These are phyloP conservation scores for Quercus phellos DNA, from an alignment of 331 rosid genomes.

Conservation along the genomic window DNA sequence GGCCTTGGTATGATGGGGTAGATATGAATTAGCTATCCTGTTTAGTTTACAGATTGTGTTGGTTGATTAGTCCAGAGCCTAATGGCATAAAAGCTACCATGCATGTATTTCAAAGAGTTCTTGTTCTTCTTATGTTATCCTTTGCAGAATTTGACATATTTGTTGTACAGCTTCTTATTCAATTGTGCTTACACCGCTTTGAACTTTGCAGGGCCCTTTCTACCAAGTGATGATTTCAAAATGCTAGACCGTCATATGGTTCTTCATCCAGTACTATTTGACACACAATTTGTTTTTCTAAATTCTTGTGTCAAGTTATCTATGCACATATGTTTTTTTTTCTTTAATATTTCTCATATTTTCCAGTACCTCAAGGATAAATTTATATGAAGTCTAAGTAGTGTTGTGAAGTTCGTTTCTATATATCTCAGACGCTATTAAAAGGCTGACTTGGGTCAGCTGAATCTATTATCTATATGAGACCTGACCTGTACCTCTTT, in stretches of 20 bases:
- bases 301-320: not conserved
- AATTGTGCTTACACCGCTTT: not conserved
- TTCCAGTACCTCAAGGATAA: not conserved
- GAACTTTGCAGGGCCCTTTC: constrained; percentile 44
- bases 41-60: not conserved
- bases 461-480: not conserved
- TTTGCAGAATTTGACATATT: not conserved
- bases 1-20: not conserved
- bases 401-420: not conserved
- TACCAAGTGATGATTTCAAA: constrained; percentile 35
- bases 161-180: not conserved
- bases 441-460: not conserved
- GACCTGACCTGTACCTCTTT: not conserved
- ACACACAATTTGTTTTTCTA: not conserved
- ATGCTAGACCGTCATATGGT: not conserved
- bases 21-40: not conserved
- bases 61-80: not conserved
- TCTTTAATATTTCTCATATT: no score
- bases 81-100: not conserved
- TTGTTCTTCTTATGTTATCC: not conserved
- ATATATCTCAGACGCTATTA: not conserved
- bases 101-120: not conserved
- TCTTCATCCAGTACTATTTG: not conserved
- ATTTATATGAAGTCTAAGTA: not conserved
- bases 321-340: not conserved